Percentiles rank a stretch among this genome's conserved stretches.
These are phyloP conservation scores for Talaromyces wortmannii DNA, from an alignment of 495 filamentous ascomycete species.

Conservation along the genomic window DNA sequence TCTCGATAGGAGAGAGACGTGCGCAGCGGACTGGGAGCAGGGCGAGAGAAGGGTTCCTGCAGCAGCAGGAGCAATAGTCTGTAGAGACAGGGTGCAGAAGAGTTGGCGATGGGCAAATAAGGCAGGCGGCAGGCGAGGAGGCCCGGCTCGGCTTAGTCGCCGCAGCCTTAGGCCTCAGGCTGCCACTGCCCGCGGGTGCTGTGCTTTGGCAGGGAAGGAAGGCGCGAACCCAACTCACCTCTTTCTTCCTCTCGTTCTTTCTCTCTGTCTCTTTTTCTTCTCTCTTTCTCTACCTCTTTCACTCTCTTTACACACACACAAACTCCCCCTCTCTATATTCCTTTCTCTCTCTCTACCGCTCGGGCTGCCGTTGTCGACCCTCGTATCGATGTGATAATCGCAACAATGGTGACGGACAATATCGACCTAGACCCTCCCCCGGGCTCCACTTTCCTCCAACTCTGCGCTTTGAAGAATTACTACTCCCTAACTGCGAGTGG, in stretches of 20 bases:
- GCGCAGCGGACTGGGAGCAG: not conserved
- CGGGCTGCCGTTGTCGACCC: not conserved
- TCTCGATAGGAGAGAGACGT: not conserved
- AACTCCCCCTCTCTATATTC: not conserved
- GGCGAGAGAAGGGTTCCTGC: not conserved
- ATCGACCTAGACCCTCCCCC: not conserved
- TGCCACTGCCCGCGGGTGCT: not conserved
- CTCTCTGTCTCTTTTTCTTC: slow-evolving; percentile 4
- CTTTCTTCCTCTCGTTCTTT: not conserved
- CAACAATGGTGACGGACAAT: not conserved
- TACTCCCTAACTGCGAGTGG: not conserved
- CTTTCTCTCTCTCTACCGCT: slow-evolving; percentile 3
- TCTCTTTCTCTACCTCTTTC: slow-evolving; percentile 11
- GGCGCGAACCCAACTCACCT: not conserved
- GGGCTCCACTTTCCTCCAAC: not conserved
- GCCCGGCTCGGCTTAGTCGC: too few relatives aligned
- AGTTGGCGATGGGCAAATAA: not conserved
- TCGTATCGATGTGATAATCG: not conserved
- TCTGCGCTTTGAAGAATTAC: not conserved
- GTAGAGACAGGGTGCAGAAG: not conserved
- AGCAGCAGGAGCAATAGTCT: not conserved
- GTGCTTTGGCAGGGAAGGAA: not conserved
- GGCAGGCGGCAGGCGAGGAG: not conserved
- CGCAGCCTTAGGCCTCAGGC: too few relatives aligned
- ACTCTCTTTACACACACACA: not conserved